phyloP scores from a whole-genome alignment of 2,329 filamentous ascomycete species.

The Elsinoe fawcettii region DNA sequence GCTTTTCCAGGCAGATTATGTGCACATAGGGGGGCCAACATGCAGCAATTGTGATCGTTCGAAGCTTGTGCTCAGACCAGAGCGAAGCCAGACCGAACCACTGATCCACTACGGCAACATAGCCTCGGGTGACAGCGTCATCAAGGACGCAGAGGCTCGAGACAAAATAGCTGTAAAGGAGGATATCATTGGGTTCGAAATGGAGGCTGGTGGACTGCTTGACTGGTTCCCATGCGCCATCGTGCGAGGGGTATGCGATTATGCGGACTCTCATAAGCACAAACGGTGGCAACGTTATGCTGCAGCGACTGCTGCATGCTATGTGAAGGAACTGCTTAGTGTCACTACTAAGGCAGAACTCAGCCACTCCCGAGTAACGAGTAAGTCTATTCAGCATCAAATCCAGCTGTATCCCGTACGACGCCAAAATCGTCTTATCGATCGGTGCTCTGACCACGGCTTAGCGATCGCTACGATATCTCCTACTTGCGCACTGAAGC shows the following conservation, averaged over 20 bases:
- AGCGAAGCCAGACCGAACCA: not conserved
- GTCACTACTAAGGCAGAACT: not conserved
- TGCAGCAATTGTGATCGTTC: not conserved
- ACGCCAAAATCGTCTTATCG: no score
- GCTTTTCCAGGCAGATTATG: not conserved
- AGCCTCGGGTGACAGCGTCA: slow-evolving; percentile 31
- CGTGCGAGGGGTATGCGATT: slow-evolving; percentile 23
- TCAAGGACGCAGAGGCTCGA: slow-evolving; percentile 10
- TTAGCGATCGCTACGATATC: no score
- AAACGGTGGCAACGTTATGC: slow-evolving; percentile 23
- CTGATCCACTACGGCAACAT: slow-evolving; percentile 34
- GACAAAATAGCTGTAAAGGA: slow-evolving; percentile 12
- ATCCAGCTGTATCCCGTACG: no score
- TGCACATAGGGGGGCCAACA: not conserved
- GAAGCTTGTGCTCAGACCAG: not conserved
- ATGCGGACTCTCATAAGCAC: slow-evolving; percentile 23
- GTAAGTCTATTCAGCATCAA: not conserved
- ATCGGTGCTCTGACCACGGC: no score
- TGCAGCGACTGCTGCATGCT: slow-evolving; percentile 21
- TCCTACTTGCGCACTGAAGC: no score
- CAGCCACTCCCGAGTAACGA: no score
- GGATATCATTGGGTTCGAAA: slow-evolving; percentile 17
- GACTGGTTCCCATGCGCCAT: slow-evolving; percentile 21
- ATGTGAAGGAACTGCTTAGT: slow-evolving; percentile 18
- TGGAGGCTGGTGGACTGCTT: slow-evolving; percentile 18